Evolutionary conservation across 1,139 yeast species (phyloP), one percentile per base, ranked within the genome.

Genomic region (Diutina ranongensis): DNA sequence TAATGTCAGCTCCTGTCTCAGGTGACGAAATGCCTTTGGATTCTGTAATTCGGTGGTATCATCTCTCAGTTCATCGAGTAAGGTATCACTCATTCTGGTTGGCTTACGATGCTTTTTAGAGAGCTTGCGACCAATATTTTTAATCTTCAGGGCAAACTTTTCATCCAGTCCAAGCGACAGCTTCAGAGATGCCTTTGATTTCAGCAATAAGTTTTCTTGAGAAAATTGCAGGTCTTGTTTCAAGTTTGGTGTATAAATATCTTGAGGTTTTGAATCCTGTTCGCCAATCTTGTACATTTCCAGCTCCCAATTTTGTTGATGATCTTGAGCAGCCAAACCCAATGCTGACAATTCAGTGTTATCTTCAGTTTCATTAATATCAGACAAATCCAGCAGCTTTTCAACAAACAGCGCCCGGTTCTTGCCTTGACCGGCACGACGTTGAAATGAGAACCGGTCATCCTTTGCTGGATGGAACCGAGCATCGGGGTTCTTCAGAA

Each of bases 401-500:
- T 46, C 52, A 16, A 15, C 16, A 10, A 25, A 18, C 12, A 20
- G 31, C 3, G 42, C 18, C 3, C 20, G 10, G 12, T 38, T 15
- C 15, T 38, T 38, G n/a, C 27, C 40, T 12, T 5, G 13, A 7
- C 20, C 36, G 20, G 10, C 19, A 4, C 65, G 72, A 58, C 77
- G 74, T 60, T 82, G 88, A 77, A 84, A 84, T 2, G 92, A 82
- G 16, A 84, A 77, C 72, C 94, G 76, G 58, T 84, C 94, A 65
- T 84, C 94, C 54, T 70, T 80, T 8, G 89, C 89, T 16, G 92
- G 92, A 44, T 83, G 83, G 60, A 83, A 84, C 60, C 86, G 76
- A 10, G 86, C 79, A 63, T 84, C 94, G 28, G 94, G 94, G 57
- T 83, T 84, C 66, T 81, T 83, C 18, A 86, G 77, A 49, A 78